These are phyloP conservation scores for Lagenidium giganteum DNA, from an alignment of 352 stramenopile genomes.

Conservation along the genomic window DNA sequence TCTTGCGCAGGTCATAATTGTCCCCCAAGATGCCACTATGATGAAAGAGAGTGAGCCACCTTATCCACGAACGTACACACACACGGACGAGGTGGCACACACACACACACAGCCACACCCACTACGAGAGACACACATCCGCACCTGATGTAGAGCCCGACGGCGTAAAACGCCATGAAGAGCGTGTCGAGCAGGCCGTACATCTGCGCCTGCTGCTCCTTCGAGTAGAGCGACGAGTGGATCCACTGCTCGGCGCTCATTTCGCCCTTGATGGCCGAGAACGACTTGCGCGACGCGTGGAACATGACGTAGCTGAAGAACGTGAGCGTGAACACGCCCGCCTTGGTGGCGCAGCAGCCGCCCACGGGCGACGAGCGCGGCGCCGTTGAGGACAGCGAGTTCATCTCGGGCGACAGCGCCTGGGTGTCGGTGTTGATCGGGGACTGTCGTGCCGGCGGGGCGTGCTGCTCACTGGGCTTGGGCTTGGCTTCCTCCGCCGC, in stretches of 20 bases:
- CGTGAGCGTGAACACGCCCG: constrained; percentile 59
- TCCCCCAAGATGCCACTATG: constrained; percentile 64
- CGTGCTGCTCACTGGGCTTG: no score
- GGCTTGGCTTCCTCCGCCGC: no score
- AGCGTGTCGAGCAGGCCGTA: constrained; percentile 77
- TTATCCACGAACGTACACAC: no score
- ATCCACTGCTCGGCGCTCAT: constrained; percentile 80
- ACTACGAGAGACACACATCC: neutral
- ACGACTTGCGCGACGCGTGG: constrained; percentile 72
- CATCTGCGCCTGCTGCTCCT: constrained; percentile 70
- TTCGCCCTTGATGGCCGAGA: constrained; percentile 79
- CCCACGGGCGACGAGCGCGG: no score
- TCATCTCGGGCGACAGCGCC: no score
- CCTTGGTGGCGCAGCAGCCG: constrained; percentile 40
- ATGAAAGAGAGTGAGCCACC: neutral
- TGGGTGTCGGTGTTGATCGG: no score
- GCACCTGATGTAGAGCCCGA: constrained; percentile 66
- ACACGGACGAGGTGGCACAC: neutral
- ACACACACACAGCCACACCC: constrained; percentile 1
- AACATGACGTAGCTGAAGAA: constrained; percentile 83
- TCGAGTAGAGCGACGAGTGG: constrained; percentile 46
- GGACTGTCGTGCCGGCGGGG: no score
- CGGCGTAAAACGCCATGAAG: constrained; percentile 76
- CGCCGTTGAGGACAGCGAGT: no score
- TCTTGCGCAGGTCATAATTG: constrained; percentile 56